Evolutionary conservation across 2,329 filamentous ascomycete species (phyloP).

Genomic region (Exophiala aquamarina): DNA sequence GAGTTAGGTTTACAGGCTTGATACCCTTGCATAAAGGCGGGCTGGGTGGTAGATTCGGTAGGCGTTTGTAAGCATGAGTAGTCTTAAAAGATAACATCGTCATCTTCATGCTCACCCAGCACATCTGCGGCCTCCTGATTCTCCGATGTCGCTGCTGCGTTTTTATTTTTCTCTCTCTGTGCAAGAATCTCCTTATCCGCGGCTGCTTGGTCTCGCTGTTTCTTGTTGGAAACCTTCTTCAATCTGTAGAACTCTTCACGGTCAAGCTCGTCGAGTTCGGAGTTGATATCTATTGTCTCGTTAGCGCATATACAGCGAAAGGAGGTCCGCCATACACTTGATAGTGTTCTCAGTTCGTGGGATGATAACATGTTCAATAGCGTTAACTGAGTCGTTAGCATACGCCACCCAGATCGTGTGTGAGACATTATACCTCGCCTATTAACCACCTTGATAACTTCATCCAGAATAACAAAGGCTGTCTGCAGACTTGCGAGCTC

Average conservation of each 20-base stretch:
- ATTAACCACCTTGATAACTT: slow-evolving; percentile 99
- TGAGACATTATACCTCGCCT: slow-evolving; percentile 67
- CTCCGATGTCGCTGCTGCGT: slow-evolving; percentile 19
- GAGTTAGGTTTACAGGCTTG: slow-evolving; percentile 8
- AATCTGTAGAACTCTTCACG: slow-evolving; percentile 96
- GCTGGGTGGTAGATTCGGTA: slow-evolving; percentile 6
- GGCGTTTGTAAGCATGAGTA: neutral
- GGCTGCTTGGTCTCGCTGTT: slow-evolving; percentile 72
- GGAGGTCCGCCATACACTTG: slow-evolving; percentile 66
- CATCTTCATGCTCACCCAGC: slow-evolving; percentile 72
- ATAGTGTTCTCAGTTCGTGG: slow-evolving; percentile 99
- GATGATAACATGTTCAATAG: slow-evolving; percentile 83
- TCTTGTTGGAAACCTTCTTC: slow-evolving; percentile 90
- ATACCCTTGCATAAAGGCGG: slow-evolving; percentile 23
- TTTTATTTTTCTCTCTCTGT: slow-evolving; percentile 42
- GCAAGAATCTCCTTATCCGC: slow-evolving; percentile 68
- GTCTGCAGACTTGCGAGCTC: slow-evolving; percentile 54
- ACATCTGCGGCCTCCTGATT: slow-evolving; percentile 59
- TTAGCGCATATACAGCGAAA: slow-evolving; percentile 13
- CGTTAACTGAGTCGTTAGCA: slow-evolving; percentile 65
- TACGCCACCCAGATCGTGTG: slow-evolving; percentile 21
- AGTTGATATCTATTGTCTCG: slow-evolving; percentile 75
- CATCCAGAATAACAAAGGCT: slow-evolving; percentile 95
- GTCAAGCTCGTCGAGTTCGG: slow-evolving; percentile 94
- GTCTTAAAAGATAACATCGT: slow-evolving; percentile 78